These are phyloP conservation scores for Dendrocalamus sinicus DNA, from an alignment of 176 grass and related monocot genomes.

Conservation along the genomic window DNA sequence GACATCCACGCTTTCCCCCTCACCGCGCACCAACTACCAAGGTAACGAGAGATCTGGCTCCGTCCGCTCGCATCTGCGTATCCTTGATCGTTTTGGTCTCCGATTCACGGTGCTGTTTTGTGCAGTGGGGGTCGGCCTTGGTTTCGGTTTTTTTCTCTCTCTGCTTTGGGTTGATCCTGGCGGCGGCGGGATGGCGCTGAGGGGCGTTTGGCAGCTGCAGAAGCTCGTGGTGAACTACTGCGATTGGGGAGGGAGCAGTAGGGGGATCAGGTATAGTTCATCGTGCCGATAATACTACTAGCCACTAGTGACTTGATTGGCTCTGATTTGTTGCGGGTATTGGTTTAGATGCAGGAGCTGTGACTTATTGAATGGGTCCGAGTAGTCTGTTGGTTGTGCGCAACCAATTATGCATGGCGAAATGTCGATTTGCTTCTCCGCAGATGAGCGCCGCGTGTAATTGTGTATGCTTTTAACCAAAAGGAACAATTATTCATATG, in stretches of 20 bases:
- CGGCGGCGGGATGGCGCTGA: conserved; percentile 61
- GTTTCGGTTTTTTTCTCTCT: neutral
- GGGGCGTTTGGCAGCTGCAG: conserved; percentile 87
- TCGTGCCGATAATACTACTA: neutral
- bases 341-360: conserved; percentile 20
- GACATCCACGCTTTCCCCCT: no score
- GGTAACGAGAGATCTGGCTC: no score
- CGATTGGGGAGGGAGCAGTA: conserved; percentile 83
- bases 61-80: neutral
- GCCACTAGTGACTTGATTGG: neutral
- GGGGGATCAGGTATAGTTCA: conserved; percentile 73
- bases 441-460: neutral
- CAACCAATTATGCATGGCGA: neutral
- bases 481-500: neutral
- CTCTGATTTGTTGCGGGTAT: neutral
- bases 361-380: neutral
- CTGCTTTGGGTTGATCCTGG: neutral
- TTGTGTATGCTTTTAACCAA: neutral
- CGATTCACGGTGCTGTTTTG: neutral
- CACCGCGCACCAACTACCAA: no score
- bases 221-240: conserved; percentile 86
- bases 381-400: neutral
- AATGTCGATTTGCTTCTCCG: neutral
- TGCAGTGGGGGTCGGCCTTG: neutral
- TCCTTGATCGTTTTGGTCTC: neutral